phyloP scores from a whole-genome alignment of 2,329 filamentous ascomycete genomes.

The Neonectria ditissima region DNA sequence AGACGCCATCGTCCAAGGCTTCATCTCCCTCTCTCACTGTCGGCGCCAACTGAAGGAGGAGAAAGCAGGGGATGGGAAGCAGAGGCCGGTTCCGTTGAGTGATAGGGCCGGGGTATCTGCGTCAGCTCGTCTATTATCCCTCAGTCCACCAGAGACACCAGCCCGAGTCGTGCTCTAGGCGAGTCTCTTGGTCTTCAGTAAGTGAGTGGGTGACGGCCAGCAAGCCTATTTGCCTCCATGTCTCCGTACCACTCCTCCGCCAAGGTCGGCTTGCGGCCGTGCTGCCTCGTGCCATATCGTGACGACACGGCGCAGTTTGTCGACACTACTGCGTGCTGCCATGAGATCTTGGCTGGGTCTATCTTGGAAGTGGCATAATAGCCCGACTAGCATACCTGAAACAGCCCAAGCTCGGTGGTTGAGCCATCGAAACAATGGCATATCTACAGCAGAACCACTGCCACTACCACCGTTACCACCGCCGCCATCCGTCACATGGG shows the following conservation, averaged over 20 bases:
- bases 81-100: neutral
- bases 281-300: neutral
- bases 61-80: slow-evolving; percentile 10
- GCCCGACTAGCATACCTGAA: slow-evolving; percentile 24
- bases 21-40: slow-evolving; percentile 10
- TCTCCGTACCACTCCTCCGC: neutral
- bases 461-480: slow-evolving; percentile 26
- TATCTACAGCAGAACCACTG: slow-evolving; percentile 9
- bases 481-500: slow-evolving; percentile 7
- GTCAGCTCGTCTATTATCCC: neutral
- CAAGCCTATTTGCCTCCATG: neutral
- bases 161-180: neutral
- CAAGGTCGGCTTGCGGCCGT: neutral
- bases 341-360: slow-evolving; percentile 19
- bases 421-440: slow-evolving; percentile 26
- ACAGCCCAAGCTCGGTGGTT: slow-evolving; percentile 22
- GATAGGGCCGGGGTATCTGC: neutral
- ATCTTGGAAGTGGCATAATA: slow-evolving; percentile 17
- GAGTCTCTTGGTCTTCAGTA: neutral
- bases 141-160: slow-evolving; percentile 2
- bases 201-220: neutral
- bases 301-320: slow-evolving; percentile 6
- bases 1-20: slow-evolving; percentile 25
- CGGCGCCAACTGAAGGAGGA: slow-evolving; percentile 26
- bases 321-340: neutral